These are phyloP conservation scores for Craterostigma plantagineum DNA, from an alignment of 257 asterid genomes.

Conservation along the genomic window DNA sequence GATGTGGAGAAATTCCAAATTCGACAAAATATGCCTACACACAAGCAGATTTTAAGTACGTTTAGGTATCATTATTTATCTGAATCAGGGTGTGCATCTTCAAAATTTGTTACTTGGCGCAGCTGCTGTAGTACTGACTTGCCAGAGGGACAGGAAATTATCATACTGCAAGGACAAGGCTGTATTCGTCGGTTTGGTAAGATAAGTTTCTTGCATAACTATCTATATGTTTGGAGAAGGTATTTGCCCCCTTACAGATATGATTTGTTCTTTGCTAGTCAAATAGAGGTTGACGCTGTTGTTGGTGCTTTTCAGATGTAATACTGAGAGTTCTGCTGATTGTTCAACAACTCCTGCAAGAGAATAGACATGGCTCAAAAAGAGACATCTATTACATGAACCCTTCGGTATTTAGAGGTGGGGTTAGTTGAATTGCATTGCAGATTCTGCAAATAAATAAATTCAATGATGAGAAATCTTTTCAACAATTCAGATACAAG, in stretches of 20 bases:
- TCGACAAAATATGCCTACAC: no score
- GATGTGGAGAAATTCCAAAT: no score
- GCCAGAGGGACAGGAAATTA: constrained; percentile 45
- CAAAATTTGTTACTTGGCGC: constrained; percentile 6
- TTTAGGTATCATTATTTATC: no score
- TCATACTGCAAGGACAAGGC: constrained; percentile 35
- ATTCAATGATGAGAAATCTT: no score
- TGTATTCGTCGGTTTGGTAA: constrained; percentile 61
- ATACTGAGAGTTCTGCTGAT: constrained; percentile 46
- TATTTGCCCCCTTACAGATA: constrained; percentile 1
- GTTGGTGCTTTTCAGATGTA: constrained; percentile 29
- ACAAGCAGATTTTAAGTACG: no score
- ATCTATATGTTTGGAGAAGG: constrained; percentile 1
- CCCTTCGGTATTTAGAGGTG: constrained; percentile 77
- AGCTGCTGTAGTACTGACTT: constrained; percentile 61
- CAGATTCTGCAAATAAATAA: no score
- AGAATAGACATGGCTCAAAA: constrained; percentile 76
- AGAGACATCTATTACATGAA: constrained; percentile 84
- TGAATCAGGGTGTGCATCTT: no score
- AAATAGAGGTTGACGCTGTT: not conserved
- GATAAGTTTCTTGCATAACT: constrained; percentile 6
- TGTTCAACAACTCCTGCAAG: constrained; percentile 71
- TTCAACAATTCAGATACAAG: no score
- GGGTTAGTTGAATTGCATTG: not conserved
- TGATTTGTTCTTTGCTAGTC: constrained; percentile 1